Base-by-base conservation (phyloP, 441 rosid genomes). In the Gossypium trilobum region DNA sequence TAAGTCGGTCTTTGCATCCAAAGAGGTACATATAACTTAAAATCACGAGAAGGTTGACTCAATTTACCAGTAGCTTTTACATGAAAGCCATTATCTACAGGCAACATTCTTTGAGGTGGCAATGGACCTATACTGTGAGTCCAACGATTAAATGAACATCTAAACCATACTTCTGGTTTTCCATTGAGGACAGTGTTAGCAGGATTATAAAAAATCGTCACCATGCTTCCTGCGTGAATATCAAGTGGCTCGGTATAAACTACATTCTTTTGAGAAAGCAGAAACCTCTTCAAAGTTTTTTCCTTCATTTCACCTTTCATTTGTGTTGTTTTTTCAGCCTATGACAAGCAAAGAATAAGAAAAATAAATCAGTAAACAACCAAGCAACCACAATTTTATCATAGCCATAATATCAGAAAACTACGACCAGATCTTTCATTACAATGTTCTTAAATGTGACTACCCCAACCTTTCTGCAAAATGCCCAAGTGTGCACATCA, bases 131-230 rank as follows among this genome's bases (percentile, higher is more conserved):
- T 67, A 31, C 79, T 86, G 75, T 94, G 97, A 58, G 93, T 92
- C 97, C 99, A 92, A 50, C 94, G 93, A 78, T 94, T 92, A 73
- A 92, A 94, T 68, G 97, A 92, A 73, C 92, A 82, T 87, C 93
- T 89, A 80, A 92, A 89, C 99, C 97, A 94, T 80, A 89, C 82
- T 79, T 94, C 96, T 39, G 88, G 79, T 78, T 92, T 94, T 69
- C 96, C 97, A 74, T 86, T 87, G 72, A 94, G 87, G 80, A 87
- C 84, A 1, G 97, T 88, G 79, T 86, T 89, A 16, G 90, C 74
- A 79, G 99, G 97, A 77, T 94, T 92, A 75, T 94, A 94, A 68
- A 89, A 80, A 73, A 92, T 86, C 3, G 86, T 87, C 74, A 78
- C 91, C 0, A 76, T 71, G 39, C 75, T 87, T 78, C 99, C 99